Evolutionary conservation across 2,329 filamentous ascomycete species (phyloP).

Genomic region (Aspergillus sp.): DNA sequence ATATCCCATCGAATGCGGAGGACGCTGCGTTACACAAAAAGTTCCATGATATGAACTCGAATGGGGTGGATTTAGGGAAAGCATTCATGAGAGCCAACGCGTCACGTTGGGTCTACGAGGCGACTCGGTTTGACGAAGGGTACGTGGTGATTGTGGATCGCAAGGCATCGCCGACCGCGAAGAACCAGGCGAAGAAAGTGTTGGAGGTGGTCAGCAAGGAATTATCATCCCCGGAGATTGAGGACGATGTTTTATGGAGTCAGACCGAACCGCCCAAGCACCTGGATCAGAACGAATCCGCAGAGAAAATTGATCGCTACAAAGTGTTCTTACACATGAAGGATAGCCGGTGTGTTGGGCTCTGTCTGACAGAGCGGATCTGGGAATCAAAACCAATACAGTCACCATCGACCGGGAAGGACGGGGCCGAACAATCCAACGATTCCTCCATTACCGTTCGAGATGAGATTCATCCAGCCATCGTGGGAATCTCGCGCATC

Average conservation of each 20-base stretch:
- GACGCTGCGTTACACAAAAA: constrained; percentile 60
- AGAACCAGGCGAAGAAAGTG: constrained; percentile 51
- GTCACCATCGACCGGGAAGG: constrained; percentile 15
- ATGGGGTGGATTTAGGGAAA: constrained; percentile 58
- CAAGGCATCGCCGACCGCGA: constrained; percentile 48
- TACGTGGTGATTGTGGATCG: constrained; percentile 56
- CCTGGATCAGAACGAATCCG: constrained; percentile 23
- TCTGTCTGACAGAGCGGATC: constrained; percentile 59
- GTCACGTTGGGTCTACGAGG: constrained; percentile 49
- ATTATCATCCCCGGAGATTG: constrained; percentile 56
- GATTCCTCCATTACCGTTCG: constrained; percentile 44
- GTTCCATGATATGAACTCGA: constrained; percentile 58
- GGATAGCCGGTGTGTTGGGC: constrained; percentile 57
- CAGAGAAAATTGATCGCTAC: constrained; percentile 46
- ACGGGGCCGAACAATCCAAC: constrained; percentile 10
- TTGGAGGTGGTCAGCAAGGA: constrained; percentile 61
- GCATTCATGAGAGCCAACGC: constrained; percentile 50
- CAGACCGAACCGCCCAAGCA: constrained; percentile 38
- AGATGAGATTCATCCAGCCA: constrained; percentile 40
- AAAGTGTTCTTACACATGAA: constrained; percentile 60
- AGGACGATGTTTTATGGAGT: constrained; percentile 55
- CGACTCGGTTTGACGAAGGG: constrained; percentile 44
- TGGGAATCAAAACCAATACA: constrained; percentile 51
- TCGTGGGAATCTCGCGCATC: constrained; percentile 61
- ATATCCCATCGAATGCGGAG: constrained; percentile 57